A percentile compares a stretch with the other conserved stretches of the same genome.
Conservation (phyloP, 1,284 basidiomycete genomes). For the Ganoderma sinense region DNA sequence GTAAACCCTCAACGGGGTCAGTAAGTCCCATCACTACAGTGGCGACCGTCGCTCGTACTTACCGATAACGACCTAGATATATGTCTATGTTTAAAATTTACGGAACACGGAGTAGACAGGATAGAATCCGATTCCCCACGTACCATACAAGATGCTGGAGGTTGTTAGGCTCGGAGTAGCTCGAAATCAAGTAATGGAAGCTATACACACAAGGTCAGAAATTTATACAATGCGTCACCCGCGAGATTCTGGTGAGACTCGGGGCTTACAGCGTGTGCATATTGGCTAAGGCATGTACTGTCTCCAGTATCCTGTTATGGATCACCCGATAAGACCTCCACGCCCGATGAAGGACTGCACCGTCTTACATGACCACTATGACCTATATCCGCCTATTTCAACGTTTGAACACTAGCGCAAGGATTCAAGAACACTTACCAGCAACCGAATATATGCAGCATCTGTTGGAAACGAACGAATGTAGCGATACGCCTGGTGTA, state of each 20-base stretch:
- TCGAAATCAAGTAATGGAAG: conserved; percentile 8
- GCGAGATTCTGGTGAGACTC: not conserved
- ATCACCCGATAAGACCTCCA: not conserved
- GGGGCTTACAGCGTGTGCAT: conserved; percentile 5
- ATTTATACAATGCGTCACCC: too few species aligned
- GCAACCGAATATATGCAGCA: conserved; percentile 8
- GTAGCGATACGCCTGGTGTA: conserved; percentile 22
- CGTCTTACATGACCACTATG: conserved; percentile 5
- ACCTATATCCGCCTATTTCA: not conserved
- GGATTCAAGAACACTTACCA: conserved; percentile 6
- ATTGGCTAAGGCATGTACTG: conserved; percentile 5
- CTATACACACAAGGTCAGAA: not conserved
- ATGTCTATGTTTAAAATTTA: not conserved
- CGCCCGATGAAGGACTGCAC: not conserved
- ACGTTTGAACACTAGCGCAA: not conserved
- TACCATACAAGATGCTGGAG: conserved; percentile 4
- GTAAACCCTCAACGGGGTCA: not conserved
- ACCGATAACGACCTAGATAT: conserved; percentile 8
- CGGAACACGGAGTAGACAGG: not conserved
- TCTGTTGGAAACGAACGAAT: conserved; percentile 19
- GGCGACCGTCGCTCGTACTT: not conserved
- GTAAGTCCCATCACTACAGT: not conserved
- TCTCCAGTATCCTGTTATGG: conserved; percentile 8
- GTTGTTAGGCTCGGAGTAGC: not conserved
- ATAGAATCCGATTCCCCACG: not conserved